These are phyloP conservation scores for Dillenia suffruticosa DNA, from an alignment of 164 flowering plant genomes.

Conservation along the genomic window DNA sequence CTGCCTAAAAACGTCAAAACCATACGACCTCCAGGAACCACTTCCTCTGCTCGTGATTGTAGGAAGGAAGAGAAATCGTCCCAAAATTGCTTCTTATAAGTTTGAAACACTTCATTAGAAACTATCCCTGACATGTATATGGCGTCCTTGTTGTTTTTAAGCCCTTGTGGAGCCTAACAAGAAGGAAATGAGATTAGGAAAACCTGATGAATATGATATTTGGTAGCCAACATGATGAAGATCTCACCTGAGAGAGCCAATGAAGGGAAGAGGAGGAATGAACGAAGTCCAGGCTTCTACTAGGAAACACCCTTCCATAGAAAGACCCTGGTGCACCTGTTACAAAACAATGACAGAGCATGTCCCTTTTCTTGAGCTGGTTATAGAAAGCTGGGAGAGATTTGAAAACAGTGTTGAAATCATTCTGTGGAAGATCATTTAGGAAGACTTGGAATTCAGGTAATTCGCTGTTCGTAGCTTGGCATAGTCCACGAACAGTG, in stretches of 20 bases:
- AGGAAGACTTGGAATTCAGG: conserved; percentile 43
- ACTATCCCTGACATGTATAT: too few relatives aligned
- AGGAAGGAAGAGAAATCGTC: conserved; percentile 29
- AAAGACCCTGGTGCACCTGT: conserved; percentile 58
- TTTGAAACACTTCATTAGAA: too few relatives aligned
- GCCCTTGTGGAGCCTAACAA: too few relatives aligned
- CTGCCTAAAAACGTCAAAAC: conserved; percentile 25
- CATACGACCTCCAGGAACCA: conserved; percentile 30
- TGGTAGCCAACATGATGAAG: too few relatives aligned
- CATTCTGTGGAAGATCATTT: conserved; percentile 72
- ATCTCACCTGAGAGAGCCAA: conserved; percentile 60
- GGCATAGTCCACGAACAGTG: conserved; percentile 12
- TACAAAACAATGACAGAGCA: conserved; percentile 31
- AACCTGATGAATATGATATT: too few relatives aligned
- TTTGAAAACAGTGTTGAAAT: conserved; percentile 53
- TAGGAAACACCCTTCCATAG: conserved; percentile 54
- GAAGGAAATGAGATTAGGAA: too few relatives aligned
- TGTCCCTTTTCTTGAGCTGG: conserved; percentile 11
- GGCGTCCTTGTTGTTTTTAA: too few relatives aligned
- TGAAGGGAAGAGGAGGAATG: conserved; percentile 61
- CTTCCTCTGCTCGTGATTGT: conserved; percentile 22
- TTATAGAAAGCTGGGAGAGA: conserved; percentile 28
- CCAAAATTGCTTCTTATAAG: conserved; percentile 14
- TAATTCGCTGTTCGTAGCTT: not conserved
- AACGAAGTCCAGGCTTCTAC: conserved; percentile 42